Percentiles rank a stretch among this genome's conserved stretches.
These are phyloP conservation scores for Sutorius eximius DNA, from an alignment of 1,284 basidiomycete species.

Conservation along the genomic window DNA sequence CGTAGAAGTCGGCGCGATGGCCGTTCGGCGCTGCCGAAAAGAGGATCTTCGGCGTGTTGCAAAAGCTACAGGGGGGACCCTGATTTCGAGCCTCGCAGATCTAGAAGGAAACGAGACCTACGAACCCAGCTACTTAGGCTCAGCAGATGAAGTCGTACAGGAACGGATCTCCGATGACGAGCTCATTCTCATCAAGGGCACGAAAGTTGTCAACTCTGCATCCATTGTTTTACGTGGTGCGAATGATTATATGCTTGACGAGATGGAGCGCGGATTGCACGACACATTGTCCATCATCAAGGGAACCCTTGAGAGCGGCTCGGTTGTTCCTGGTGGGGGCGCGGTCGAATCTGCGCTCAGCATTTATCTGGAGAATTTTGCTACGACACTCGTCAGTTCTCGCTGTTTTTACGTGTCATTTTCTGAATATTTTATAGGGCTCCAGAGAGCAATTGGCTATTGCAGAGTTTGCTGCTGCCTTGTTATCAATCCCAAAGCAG, in stretches of 20 bases:
- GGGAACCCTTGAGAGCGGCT: slow-evolving; percentile 93
- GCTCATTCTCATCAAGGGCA: slow-evolving; percentile 95
- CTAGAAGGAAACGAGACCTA: slow-evolving; percentile 98
- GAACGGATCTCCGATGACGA: slow-evolving; percentile 99
- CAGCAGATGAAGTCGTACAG: slow-evolving; percentile 94
- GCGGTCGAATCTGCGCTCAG: slow-evolving; percentile 96
- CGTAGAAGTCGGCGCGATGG: slow-evolving; percentile 99
- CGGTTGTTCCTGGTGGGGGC: slow-evolving; percentile 96
- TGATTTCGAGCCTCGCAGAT: slow-evolving; percentile 93
- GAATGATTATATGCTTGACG: slow-evolving; percentile 99
- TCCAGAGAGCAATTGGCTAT: slow-evolving; percentile 98
- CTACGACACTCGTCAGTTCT: slow-evolving; percentile 83
- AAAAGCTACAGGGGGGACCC: slow-evolving; percentile 93
- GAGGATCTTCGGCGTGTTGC: slow-evolving; percentile 97
- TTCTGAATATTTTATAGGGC: slow-evolving; percentile 55
- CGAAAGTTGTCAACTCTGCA: slow-evolving; percentile 91
- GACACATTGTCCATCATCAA: slow-evolving; percentile 96
- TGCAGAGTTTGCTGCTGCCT: slow-evolving; percentile 93
- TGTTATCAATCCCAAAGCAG: slow-evolving; percentile 95
- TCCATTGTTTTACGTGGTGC: slow-evolving; percentile 96
- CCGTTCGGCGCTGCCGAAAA: slow-evolving; percentile 95
- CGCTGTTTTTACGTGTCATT: slow-evolving; percentile 13
- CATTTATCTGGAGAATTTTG: slow-evolving; percentile 99
- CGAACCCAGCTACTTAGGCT: slow-evolving; percentile 86
- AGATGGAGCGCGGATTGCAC: slow-evolving; percentile 98